These are phyloP conservation scores for Apophysomyces trapeziformis DNA, from an alignment of 371 early-diverging fungal species.

Conservation along the genomic window DNA sequence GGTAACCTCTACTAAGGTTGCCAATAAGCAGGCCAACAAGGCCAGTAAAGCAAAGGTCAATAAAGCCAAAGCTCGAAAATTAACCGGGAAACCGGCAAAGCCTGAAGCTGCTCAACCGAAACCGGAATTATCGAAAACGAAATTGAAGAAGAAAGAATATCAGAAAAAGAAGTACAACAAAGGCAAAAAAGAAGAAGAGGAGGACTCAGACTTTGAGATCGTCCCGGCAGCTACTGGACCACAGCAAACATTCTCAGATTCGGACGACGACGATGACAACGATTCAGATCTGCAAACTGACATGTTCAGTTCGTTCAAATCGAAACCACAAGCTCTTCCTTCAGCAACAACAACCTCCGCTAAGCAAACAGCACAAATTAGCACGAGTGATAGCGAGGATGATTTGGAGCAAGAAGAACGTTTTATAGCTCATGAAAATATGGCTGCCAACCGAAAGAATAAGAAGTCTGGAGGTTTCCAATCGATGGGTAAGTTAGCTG, in stretches of 20 bases:
- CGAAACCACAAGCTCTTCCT: conserved; percentile 14
- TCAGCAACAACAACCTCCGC: conserved; percentile 16
- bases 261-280: conserved; percentile 19
- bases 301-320: conserved; percentile 40
- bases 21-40: conserved; percentile 10
- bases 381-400: conserved; percentile 37
- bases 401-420: conserved; percentile 46
- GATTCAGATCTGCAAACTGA: conserved; percentile 44
- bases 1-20: conserved; percentile 15
- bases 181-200: conserved; percentile 23
- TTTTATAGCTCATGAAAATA: conserved; percentile 55
- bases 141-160: conserved; percentile 36
- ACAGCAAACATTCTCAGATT: not conserved
- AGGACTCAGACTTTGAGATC: conserved; percentile 30
- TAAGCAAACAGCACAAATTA: conserved; percentile 20
- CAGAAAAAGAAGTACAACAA: conserved; percentile 47
- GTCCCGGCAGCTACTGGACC: conserved; percentile 13
- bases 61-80: not conserved
- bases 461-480: conserved; percentile 97
- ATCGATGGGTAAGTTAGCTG: conserved; percentile 80
- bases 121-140: conserved; percentile 27
- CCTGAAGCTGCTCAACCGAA: conserved; percentile 19
- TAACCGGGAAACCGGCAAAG: not conserved
- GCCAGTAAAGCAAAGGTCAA: conserved; percentile 6
- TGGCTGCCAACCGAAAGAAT: conserved; percentile 82